phyloP scores from a whole-genome alignment of 148 eudicot species.

The Vaccinium vitisidaea region DNA sequence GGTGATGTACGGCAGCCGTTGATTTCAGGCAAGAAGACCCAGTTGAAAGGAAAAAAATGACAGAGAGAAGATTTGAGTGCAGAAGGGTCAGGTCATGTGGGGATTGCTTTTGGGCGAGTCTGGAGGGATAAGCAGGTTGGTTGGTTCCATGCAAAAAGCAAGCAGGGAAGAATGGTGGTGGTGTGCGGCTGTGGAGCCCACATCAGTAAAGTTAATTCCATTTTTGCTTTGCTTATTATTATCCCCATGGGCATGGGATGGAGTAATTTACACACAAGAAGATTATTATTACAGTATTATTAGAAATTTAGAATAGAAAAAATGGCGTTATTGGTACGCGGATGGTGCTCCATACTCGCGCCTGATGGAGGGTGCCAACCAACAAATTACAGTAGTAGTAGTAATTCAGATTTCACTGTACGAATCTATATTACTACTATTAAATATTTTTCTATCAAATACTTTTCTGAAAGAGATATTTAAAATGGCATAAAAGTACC shows the following conservation, averaged over 20 bases:
- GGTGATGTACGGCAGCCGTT: not conserved
- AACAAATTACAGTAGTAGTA: no score
- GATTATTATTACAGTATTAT: no score
- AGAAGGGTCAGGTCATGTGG: not conserved
- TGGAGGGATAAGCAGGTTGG: not conserved
- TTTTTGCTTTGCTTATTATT: not conserved
- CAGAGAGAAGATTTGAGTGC: not conserved
- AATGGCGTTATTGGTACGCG: not conserved
- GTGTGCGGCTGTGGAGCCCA: conserved; percentile 19
- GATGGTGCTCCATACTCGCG: no score
- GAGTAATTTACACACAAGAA: not conserved
- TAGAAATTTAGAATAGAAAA: not conserved
- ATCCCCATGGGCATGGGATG: no score
- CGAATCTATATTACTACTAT: no score
- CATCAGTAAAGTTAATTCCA: not conserved
- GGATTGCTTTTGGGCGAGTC: not conserved
- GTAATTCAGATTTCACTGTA: no score
- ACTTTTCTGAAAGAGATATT: no score
- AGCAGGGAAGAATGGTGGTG: not conserved
- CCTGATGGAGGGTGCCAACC: no score
- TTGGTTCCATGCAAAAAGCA: conserved; percentile 18
- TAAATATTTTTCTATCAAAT: no score
- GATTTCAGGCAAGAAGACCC: conserved; percentile 13
- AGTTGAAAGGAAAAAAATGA: not conserved
- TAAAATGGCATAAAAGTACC: no score